Conservation (phyloP, 2,329 filamentous ascomycete species). For the Seiridium cupressi region DNA sequence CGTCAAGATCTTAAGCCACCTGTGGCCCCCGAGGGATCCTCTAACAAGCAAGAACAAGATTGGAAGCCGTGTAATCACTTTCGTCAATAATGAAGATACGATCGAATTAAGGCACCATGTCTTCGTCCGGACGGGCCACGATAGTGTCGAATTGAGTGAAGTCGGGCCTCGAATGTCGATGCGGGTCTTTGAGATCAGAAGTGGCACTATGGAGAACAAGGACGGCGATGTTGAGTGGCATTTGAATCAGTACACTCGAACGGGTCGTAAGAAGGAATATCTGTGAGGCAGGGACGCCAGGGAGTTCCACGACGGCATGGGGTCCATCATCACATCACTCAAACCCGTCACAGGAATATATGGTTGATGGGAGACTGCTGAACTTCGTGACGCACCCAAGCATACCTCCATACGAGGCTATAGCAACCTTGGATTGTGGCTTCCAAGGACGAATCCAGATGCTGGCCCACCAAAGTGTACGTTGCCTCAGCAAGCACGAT, state of each 20-base stretch:
- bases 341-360: conserved; percentile 14
- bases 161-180: conserved; percentile 97
- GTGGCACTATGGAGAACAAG: conserved; percentile 89
- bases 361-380: conserved; percentile 18
- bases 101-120: conserved; percentile 94
- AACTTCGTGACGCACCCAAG: conserved; percentile 17
- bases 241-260: conserved; percentile 91
- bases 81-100: conserved; percentile 87
- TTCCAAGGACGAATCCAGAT: conserved; percentile 10
- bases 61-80: conserved; percentile 86
- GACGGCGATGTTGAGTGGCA: conserved; percentile 97
- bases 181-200: conserved; percentile 88
- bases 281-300: conserved; percentile 51
- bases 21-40: conserved; percentile 86
- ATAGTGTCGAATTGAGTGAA: conserved; percentile 84
- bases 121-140: conserved; percentile 88
- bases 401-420: conserved; percentile 18
- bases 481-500: conserved; percentile 14
- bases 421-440: conserved; percentile 14
- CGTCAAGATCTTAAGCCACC: conserved; percentile 86
- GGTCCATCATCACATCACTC: not conserved
- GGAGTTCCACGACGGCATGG: not conserved
- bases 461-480: conserved; percentile 12
- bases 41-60: conserved; percentile 70
- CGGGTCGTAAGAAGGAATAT: conserved; percentile 93